These are phyloP conservation scores for Thalia dealbata DNA, from an alignment of 176 grass and related monocot genomes.

Conservation along the genomic window DNA sequence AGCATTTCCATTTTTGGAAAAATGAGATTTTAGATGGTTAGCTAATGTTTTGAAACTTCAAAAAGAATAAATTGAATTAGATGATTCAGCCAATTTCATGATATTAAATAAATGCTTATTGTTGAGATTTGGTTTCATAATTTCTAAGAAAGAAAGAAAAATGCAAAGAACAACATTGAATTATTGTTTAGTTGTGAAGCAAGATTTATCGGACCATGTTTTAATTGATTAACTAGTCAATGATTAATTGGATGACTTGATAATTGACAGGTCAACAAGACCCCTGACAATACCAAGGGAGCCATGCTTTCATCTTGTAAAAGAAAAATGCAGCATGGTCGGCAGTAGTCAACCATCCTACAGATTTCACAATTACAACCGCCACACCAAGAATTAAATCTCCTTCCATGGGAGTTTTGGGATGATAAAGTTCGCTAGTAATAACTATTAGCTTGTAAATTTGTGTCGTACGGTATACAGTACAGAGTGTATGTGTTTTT, in stretches of 20 bases:
- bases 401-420: neutral
- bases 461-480: neutral
- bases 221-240: neutral
- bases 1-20: no score
- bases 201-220: no score
- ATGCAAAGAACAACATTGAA: neutral
- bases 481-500: neutral
- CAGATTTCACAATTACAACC: neutral
- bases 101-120: neutral
- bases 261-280: slow-evolving; percentile 44
- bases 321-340: slow-evolving; percentile 56
- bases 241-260: neutral
- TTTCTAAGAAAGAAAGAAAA: neutral
- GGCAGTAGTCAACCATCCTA: slow-evolving; percentile 18
- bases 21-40: no score
- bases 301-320: slow-evolving; percentile 53
- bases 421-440: neutral
- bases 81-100: no score
- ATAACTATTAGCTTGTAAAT: neutral
- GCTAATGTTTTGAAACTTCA: no score
- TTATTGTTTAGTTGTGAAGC: neutral
- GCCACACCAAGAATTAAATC: neutral
- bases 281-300: slow-evolving; percentile 73
- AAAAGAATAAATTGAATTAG: neutral
- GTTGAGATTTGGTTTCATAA: neutral